Evolutionary conservation across 2,329 filamentous ascomycete species (phyloP), one percentile per base, ranked within the genome.

Genomic region (Ophiostoma himal-ulmi): DNA sequence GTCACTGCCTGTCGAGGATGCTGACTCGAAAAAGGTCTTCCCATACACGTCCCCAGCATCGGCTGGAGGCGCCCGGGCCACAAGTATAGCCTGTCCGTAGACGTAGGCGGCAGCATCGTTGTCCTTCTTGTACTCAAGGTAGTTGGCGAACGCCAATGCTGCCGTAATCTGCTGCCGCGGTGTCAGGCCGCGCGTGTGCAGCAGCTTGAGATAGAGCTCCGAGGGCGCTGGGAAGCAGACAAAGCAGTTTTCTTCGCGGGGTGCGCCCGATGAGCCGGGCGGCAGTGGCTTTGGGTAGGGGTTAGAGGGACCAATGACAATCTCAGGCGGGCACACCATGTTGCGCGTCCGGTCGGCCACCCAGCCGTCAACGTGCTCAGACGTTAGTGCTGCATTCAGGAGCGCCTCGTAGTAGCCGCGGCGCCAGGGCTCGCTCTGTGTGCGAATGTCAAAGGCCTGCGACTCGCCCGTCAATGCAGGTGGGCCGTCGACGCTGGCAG

Each of bases 331-430:
- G 74, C 92, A 94, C 39, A 90, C 85, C 36, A 90, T 80, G 60
- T 85, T 84, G 73, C 88, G 84, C 10, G 85, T 89, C 64, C 80
- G 87, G 78, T 96, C 93, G 62, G 85, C 83, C 20, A 96, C 83
- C 85, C 89, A 93, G 67, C 90, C 91, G 73, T 97, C 92, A 34
- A 96, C 81, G 74, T 94, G 88, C 79, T 97, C 94, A 5, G 93
- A 89, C 0, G 89, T 88, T 74, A 87, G 87, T 0, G 90, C 94
- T 72, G 88, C 87, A 13, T 90, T 85, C 87, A 97, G 92, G 66
- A 97, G 81, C 3, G 89, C 85, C 76, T 96, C 88, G 76, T 90
- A 93, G 79, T 98, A 98, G 0, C 93, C 93, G 70, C 92, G 84
- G 75, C 90, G 84, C 94, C 94, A 98, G 68, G 90, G 84, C 79